Percentiles rank a stretch among this genome's conserved stretches.
These are phyloP conservation scores for Auricularia sp. DNA, from an alignment of 768 basidiomycete species.

Conservation along the genomic window DNA sequence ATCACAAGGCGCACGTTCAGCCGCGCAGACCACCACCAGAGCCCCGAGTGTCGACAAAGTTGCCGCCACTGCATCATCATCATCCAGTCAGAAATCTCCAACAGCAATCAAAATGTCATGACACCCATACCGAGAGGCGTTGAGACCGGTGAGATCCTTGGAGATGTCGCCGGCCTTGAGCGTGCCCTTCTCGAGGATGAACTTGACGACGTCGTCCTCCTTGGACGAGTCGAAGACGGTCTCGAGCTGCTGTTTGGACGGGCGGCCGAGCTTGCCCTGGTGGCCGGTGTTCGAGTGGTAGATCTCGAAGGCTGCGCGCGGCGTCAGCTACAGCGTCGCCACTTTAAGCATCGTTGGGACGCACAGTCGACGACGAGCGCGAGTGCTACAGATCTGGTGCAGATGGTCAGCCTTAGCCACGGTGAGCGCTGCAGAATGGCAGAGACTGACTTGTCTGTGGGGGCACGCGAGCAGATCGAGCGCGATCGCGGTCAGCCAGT, in stretches of 20 bases:
- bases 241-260: conserved; percentile 81
- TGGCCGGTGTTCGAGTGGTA: conserved; percentile 63
- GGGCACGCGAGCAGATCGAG: background rate
- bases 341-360: conserved; percentile 17
- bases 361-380: conserved; percentile 74
- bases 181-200: conserved; percentile 55
- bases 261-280: conserved; percentile 63
- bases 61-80: background rate
- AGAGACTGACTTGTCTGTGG: conserved; percentile 52
- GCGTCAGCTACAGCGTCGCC: background rate
- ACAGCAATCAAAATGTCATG: background rate
- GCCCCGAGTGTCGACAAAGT: background rate
- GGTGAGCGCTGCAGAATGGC: conserved; percentile 6
- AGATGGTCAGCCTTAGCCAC: conserved; percentile 6
- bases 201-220: conserved; percentile 50
- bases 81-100: background rate
- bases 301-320: conserved; percentile 51
- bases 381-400: conserved; percentile 52
- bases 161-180: conserved; percentile 45
- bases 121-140: background rate
- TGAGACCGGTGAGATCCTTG: conserved; percentile 1
- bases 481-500: background rate
- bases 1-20: background rate
- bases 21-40: background rate
- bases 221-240: conserved; percentile 56